phyloP scores from a whole-genome alignment of 2,329 filamentous ascomycete species.

The Penicillium sp. region DNA sequence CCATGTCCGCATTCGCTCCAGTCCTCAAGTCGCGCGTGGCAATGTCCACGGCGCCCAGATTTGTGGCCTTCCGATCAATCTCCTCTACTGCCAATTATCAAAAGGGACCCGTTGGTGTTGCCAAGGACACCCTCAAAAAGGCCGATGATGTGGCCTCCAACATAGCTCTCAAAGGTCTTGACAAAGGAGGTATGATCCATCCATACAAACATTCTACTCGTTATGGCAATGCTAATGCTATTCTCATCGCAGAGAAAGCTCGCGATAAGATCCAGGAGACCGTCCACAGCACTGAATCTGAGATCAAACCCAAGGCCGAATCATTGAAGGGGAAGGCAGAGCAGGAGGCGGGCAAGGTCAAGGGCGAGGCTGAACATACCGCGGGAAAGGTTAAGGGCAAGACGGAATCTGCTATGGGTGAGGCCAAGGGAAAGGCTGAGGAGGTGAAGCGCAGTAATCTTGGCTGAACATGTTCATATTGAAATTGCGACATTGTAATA shows the following conservation, averaged over 20 bases:
- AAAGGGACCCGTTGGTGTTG: slow-evolving; percentile 51
- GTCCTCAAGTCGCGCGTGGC: slow-evolving; percentile 20
- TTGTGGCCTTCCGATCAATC: slow-evolving; percentile 37
- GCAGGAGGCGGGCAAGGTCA: slow-evolving; percentile 1
- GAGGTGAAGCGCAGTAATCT: slow-evolving; percentile 17
- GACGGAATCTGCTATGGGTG: slow-evolving; percentile 22
- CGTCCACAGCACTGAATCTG: slow-evolving; percentile 45
- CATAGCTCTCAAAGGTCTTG: slow-evolving; percentile 56
- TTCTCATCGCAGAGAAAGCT: slow-evolving; percentile 45
- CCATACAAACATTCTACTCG: no score
- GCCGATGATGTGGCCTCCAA: slow-evolving; percentile 54
- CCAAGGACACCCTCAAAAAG: slow-evolving; percentile 55
- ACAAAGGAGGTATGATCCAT: slow-evolving; percentile 53
- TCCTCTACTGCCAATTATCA: slow-evolving; percentile 48
- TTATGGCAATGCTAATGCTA: slow-evolving; percentile 1
- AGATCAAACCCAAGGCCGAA: slow-evolving; percentile 39
- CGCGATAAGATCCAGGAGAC: slow-evolving; percentile 43
- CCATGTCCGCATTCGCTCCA: slow-evolving; percentile 27
- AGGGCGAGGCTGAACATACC: slow-evolving; percentile 3
- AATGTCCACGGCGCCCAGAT: slow-evolving; percentile 13
- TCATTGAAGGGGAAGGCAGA: slow-evolving; percentile 8
- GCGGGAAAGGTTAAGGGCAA: slow-evolving; percentile 6
- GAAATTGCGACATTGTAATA: neutral
- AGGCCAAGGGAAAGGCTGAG: slow-evolving; percentile 26
- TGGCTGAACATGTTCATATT: neutral